Evolutionary conservation across 306 rosid genomes (phyloP), one percentile per base, ranked within the genome.

Genomic region (Pterocarpus macrocarpus): DNA sequence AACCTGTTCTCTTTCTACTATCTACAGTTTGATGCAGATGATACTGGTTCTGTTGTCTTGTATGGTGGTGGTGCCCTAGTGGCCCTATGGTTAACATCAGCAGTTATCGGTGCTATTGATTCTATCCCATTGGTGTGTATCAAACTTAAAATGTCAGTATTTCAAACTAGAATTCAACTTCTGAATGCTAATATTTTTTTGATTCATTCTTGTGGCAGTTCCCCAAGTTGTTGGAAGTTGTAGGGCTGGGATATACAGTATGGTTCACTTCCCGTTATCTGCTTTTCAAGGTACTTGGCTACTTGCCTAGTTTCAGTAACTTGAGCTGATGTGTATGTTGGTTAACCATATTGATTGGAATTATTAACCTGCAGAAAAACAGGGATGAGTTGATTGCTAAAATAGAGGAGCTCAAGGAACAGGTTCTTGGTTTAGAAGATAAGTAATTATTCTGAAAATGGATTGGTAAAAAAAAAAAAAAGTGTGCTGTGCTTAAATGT

Each of bases 181-280:
- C 0, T 4, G 1, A 47, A 62, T 33, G 33, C 32, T 79, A 30
- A 77, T 22, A 10, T 43, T 41, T 33, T 39, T 34, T 14, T 56
- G 64, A 68, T 68, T 79, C 66, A 35, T 76, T 80, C 7, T 32
- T 62, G 17, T 67, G 47, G 55, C 41, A 93, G 99, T 78, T 95
- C 67, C 99, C 98, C 71, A 95, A 95, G 88, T 73, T 95, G 81
- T 73, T 95, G 88, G 99, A 93, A 85, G 80, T 93, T 32, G 90
- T 95, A 5, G 99, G 98, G 58, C 97, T 95, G 67, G 94, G 85
- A 55, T 93, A 91, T 74, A 85, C 94, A 5, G 15, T 89, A 39
- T 95, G 99, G 99, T 95, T 95, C 84, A 85, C 84, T 13, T 84
- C 82, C 73, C 98, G 99, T 35, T 95, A 89, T 82, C 87, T 95